phyloP scores from a whole-genome alignment of 495 filamentous ascomycete genomes.

The Xylaria intraflava region DNA sequence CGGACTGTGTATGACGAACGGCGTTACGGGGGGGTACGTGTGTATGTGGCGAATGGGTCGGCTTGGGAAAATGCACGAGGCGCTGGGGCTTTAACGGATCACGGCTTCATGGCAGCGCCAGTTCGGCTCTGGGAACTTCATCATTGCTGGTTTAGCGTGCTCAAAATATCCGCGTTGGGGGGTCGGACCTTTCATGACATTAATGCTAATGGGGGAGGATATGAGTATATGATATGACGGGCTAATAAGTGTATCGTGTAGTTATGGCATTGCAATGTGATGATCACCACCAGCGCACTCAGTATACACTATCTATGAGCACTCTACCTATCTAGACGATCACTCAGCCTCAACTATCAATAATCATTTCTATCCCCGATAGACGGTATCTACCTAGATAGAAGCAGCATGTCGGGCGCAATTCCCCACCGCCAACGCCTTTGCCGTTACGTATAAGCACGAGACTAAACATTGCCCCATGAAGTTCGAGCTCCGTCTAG shows the following conservation, averaged over 20 bases:
- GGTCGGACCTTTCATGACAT: constrained; percentile 9
- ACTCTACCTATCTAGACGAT: too few relatives aligned
- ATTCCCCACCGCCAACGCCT: too few relatives aligned
- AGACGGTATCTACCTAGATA: too few relatives aligned
- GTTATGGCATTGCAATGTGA: not conserved
- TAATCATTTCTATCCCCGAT: too few relatives aligned
- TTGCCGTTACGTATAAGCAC: too few relatives aligned
- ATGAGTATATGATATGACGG: constrained; percentile 16
- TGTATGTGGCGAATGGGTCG: not conserved
- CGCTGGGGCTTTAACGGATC: constrained; percentile 2
- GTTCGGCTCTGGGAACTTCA: not conserved
- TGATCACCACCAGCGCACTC: not conserved
- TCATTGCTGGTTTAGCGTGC: constrained; percentile 2
- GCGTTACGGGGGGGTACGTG: constrained; percentile 20
- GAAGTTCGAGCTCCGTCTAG: too few relatives aligned
- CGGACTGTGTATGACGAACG: constrained; percentile 17
- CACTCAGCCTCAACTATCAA: too few relatives aligned
- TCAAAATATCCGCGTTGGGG: not conserved
- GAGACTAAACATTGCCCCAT: too few relatives aligned
- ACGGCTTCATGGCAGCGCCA: constrained; percentile 6
- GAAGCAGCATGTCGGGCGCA: too few relatives aligned
- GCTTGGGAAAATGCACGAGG: not conserved
- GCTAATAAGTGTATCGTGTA: not conserved
- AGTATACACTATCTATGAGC: too few relatives aligned
- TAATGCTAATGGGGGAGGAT: constrained; percentile 21